Conservation (phyloP, 2,329 filamentous ascomycete species). For the Claviceps sp. region DNA sequence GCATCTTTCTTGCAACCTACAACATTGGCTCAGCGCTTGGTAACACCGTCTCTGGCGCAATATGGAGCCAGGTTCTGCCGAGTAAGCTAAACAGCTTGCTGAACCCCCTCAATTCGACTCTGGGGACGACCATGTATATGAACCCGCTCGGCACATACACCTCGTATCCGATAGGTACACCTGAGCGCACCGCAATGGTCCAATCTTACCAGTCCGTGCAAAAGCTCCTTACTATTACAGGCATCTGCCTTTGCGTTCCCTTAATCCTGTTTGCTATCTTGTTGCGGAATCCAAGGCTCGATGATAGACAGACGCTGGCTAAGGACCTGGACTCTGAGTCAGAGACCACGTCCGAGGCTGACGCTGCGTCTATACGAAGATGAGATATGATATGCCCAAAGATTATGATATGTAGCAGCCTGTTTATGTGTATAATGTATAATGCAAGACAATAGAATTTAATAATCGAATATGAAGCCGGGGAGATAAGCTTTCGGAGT, state of each 20-base stretch:
- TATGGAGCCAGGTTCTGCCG: constrained; percentile 47
- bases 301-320: constrained; percentile 29
- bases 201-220: constrained; percentile 34
- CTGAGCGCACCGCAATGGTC: constrained; percentile 40
- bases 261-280: constrained; percentile 29
- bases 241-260: constrained; percentile 34
- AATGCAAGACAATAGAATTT: not conserved
- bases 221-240: constrained; percentile 32
- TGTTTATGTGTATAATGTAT: not conserved
- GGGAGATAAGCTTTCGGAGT: not conserved
- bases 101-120: constrained; percentile 21
- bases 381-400: not conserved
- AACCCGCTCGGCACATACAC: constrained; percentile 44
- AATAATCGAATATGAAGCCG: not conserved
- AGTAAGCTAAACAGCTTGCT: constrained; percentile 34
- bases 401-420: not conserved
- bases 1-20: constrained; percentile 41
- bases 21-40: constrained; percentile 46
- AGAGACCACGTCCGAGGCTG: not conserved
- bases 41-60: constrained; percentile 41
- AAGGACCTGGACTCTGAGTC: constrained; percentile 14
- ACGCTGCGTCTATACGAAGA: not conserved
- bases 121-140: constrained; percentile 43
- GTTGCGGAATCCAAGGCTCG: constrained; percentile 33
- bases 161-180: constrained; percentile 35